Evolutionary conservation across 352 stramenopile genomes (phyloP).

Genomic region (Phytophthora chlamydospora): DNA sequence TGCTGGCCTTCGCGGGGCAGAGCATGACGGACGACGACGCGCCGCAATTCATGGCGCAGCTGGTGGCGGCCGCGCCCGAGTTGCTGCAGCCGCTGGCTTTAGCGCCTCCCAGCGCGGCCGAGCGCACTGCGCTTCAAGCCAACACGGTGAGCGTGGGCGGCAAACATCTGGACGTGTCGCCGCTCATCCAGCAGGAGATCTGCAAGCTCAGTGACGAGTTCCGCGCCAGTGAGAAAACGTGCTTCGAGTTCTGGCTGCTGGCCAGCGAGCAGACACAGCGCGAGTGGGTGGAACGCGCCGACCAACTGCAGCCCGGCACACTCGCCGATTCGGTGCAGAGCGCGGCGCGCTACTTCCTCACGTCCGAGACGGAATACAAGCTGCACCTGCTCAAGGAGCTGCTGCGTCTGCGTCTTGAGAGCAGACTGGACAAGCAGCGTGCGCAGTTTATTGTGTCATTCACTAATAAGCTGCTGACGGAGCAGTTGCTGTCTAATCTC

Average conservation of each 20-base stretch:
- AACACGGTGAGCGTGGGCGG: slow-evolving; percentile 64
- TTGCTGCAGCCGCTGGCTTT: slow-evolving; percentile 54
- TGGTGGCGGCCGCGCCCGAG: slow-evolving; percentile 48
- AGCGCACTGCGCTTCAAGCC: slow-evolving; percentile 69
- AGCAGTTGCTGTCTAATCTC: slow-evolving; percentile 62
- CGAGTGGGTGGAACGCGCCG: slow-evolving; percentile 72
- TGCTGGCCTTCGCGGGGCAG: slow-evolving; percentile 67
- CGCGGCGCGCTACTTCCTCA: slow-evolving; percentile 75
- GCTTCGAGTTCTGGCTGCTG: slow-evolving; percentile 81
- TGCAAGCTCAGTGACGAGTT: slow-evolving; percentile 84
- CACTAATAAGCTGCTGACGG: slow-evolving; percentile 69
- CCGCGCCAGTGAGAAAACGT: slow-evolving; percentile 59
- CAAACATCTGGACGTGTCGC: slow-evolving; percentile 76
- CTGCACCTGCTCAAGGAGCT: slow-evolving; percentile 80
- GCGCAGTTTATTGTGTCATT: slow-evolving; percentile 68
- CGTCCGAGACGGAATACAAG: slow-evolving; percentile 79
- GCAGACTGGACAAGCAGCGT: slow-evolving; percentile 55
- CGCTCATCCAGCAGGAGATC: slow-evolving; percentile 85
- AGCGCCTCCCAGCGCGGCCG: slow-evolving; percentile 39
- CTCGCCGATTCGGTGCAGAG: slow-evolving; percentile 66
- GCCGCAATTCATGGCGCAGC: slow-evolving; percentile 60
- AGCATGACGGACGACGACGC: slow-evolving; percentile 74
- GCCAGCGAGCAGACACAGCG: slow-evolving; percentile 73
- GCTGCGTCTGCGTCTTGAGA: slow-evolving; percentile 68
- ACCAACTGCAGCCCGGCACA: slow-evolving; percentile 54